Base-by-base conservation (phyloP, 805 yeast species). In the Metschnikowia dekortorum region DNA sequence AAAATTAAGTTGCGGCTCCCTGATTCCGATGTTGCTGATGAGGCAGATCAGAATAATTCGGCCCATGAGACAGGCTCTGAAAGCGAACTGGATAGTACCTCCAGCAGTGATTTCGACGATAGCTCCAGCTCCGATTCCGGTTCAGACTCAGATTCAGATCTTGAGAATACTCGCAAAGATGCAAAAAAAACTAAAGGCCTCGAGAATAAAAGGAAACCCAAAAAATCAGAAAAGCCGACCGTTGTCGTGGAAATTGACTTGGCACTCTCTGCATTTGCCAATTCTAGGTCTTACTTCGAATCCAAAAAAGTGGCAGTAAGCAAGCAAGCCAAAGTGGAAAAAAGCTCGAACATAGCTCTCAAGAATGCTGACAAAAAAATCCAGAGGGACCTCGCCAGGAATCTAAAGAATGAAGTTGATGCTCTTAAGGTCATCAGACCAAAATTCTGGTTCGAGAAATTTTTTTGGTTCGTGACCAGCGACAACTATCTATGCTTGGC, bases 401-500 rank as follows among this genome's bases (percentile, higher is more conserved):
- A 78, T 45, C 68, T 87, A 51, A 77, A 77, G 45, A 81, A 81
- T 51, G 82, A 84, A 41, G 57, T 58, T 45, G 77, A 73, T 29
- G 63, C 71, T 7, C 69, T 85, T 50, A 83, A 80, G 53, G 82
- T 79, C 36, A 70, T 87, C 32, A 78, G 97, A 43, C 74, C 80
- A 4, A 89, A 89, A 43, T 84, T 75, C 63, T 91, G 97, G 88
- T 94, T 94, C 70, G 99, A 94, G 64, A 94, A 92, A 66, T 92
- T 85, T 66, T 82, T 77, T 61, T 94, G 99, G 99, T 94, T 94
- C 62, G 74, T 91, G n/a, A 81, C 97, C 0, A 83, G 85, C 56
- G 98, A 92, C 62, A 91, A 94, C 0, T 90, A 87, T 61, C 69
- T 94, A 45, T 87, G 95, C 51, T 67, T 94, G 48, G 89, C 91